Conservation (phyloP, 352 stramenopile species). For the Phytopythium kandeliae region DNA sequence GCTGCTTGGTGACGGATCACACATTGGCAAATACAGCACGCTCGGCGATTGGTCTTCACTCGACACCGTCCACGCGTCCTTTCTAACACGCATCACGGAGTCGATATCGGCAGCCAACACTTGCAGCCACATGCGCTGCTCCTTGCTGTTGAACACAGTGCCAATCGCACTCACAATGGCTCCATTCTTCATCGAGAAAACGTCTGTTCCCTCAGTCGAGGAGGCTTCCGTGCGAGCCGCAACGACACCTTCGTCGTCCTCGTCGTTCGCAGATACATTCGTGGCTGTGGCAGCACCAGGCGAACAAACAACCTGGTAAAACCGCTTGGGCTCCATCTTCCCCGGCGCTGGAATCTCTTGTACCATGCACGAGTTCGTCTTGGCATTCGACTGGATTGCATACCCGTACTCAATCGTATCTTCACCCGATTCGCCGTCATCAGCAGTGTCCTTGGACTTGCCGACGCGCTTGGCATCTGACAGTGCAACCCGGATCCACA, state of each 20-base stretch:
- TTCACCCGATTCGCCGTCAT: slow-evolving; percentile 19
- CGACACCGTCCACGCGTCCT: slow-evolving; percentile 22
- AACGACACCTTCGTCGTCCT: slow-evolving; percentile 10
- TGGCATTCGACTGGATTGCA: slow-evolving; percentile 70
- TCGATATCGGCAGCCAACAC: slow-evolving; percentile 53
- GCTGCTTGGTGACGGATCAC: slow-evolving; percentile 13
- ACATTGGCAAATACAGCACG: slow-evolving; percentile 56
- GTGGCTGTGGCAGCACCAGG: slow-evolving; percentile 10
- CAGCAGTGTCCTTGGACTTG: slow-evolving; percentile 13
- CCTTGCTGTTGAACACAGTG: slow-evolving; percentile 38
- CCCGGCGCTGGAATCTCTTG: slow-evolving; percentile 54
- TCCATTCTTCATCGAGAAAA: slow-evolving; percentile 50
- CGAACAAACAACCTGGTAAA: slow-evolving; percentile 35
- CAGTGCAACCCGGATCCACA: slow-evolving; percentile 63
- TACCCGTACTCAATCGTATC: slow-evolving; percentile 51
- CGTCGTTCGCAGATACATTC: slow-evolving; percentile 8
- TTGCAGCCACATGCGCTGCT: slow-evolving; percentile 60
- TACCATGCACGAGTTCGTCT: slow-evolving; percentile 73
- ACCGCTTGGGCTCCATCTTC: slow-evolving; percentile 53
- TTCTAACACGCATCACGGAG: slow-evolving; percentile 26
- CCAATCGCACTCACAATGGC: slow-evolving; percentile 47
- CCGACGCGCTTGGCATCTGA: slow-evolving; percentile 11
- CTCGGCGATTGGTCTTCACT: slow-evolving; percentile 37
- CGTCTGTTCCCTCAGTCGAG: slow-evolving; percentile 22
- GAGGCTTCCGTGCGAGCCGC: slow-evolving; percentile 30